These are phyloP conservation scores for Malassezia japonica DNA, from an alignment of 1,284 basidiomycete genomes.

Conservation along the genomic window DNA sequence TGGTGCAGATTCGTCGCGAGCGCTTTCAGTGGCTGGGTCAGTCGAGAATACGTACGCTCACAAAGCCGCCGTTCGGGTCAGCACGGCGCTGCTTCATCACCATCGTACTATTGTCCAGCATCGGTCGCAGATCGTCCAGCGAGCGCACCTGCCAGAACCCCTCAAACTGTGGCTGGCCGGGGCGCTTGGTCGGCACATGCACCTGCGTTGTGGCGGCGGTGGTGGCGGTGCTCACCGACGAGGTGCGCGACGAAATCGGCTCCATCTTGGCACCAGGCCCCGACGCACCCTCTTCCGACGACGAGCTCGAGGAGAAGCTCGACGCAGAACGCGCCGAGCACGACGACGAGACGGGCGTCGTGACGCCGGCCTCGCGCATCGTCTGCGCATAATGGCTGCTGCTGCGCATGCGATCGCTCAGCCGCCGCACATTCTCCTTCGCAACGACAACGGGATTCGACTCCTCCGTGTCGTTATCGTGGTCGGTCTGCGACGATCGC, in stretches of 20 bases:
- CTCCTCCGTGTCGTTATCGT: too few relatives aligned
- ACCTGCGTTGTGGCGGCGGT: not conserved
- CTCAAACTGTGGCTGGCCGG: slow-evolving; percentile 21
- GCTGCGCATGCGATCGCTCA: not conserved
- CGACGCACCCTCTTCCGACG: not conserved
- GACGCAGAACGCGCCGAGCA: not conserved
- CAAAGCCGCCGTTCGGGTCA: slow-evolving; percentile 41
- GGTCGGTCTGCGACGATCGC: too few relatives aligned
- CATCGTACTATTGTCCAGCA: slow-evolving; percentile 27
- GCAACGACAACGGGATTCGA: too few relatives aligned
- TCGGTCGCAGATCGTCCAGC: slow-evolving; percentile 33
- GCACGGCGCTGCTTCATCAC: slow-evolving; percentile 31
- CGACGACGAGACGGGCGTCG: not conserved
- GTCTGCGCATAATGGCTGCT: not conserved
- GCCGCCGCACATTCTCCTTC: too few relatives aligned
- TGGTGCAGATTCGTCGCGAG: slow-evolving; percentile 46
- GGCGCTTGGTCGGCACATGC: slow-evolving; percentile 3
- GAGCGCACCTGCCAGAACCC: slow-evolving; percentile 39
- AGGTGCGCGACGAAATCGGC: slow-evolving; percentile 1
- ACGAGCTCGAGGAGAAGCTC: not conserved
- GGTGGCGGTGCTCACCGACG: slow-evolving; percentile 6
- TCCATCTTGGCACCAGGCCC: not conserved
- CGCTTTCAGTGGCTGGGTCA: slow-evolving; percentile 38
- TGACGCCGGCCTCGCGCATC: slow-evolving; percentile 8
- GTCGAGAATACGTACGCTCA: slow-evolving; percentile 23